Conservation (phyloP, 768 basidiomycete genomes). For the Leucocoprinus leucothites region DNA sequence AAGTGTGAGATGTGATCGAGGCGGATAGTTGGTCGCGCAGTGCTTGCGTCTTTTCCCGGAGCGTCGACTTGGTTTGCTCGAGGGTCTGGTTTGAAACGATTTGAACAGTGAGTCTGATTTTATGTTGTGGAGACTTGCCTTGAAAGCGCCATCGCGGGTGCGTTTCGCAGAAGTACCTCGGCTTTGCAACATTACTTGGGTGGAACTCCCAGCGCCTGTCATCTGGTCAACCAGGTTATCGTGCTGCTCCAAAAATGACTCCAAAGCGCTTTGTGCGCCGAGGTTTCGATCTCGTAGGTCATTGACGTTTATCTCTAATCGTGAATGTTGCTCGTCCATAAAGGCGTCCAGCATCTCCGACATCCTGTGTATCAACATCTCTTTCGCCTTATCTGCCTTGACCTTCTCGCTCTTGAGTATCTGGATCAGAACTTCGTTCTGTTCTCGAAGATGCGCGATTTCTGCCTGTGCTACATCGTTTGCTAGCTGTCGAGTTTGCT, state of each 20-base stretch:
- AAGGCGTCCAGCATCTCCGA: slow-evolving; percentile 72
- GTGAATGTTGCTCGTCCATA: slow-evolving; percentile 62
- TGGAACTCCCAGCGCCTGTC: slow-evolving; percentile 29
- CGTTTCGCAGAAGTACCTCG: slow-evolving; percentile 11
- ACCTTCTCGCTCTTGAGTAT: slow-evolving; percentile 65
- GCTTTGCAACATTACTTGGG: slow-evolving; percentile 5
- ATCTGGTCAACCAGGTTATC: slow-evolving; percentile 37
- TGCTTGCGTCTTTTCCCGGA: slow-evolving; percentile 3
- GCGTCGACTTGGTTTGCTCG: background rate
- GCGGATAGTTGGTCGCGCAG: slow-evolving; percentile 7
- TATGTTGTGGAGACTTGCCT: slow-evolving; percentile 6
- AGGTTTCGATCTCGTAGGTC: slow-evolving; percentile 53
- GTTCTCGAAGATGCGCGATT: slow-evolving; percentile 59
- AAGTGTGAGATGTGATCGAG: slow-evolving; percentile 9
- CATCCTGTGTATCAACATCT: slow-evolving; percentile 73
- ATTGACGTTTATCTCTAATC: slow-evolving; percentile 55
- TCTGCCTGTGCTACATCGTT: slow-evolving; percentile 45
- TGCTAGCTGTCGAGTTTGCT: slow-evolving; percentile 46
- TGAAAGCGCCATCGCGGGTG: slow-evolving; percentile 13
- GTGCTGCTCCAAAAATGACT: slow-evolving; percentile 46
- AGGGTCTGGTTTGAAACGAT: background rate
- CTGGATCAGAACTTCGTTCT: slow-evolving; percentile 62
- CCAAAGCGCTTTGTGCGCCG: slow-evolving; percentile 49
- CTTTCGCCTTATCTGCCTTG: slow-evolving; percentile 65
- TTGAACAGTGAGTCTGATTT: background rate